phyloP scores from a whole-genome alignment of 2,329 filamentous ascomycete species.

The Dothiorella sarmentorum region DNA sequence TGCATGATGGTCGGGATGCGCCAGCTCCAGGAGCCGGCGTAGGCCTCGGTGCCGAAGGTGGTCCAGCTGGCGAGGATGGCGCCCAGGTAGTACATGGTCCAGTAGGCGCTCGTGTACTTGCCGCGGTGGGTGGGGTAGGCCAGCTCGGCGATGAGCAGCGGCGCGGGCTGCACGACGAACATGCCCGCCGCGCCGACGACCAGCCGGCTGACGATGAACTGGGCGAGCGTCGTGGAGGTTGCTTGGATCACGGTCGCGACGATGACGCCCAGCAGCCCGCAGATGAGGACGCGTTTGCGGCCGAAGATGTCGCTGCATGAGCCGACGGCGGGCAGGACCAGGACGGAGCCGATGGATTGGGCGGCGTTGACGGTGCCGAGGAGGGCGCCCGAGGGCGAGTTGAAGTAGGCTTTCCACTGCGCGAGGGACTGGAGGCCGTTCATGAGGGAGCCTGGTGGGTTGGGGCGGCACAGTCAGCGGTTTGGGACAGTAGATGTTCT shows the following conservation, averaged over 20 bases:
- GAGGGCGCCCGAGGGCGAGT: conserved; percentile 20
- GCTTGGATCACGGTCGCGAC: conserved; percentile 21
- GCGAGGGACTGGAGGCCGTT: conserved; percentile 22
- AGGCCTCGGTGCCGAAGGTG: conserved; percentile 44
- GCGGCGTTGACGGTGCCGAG: conserved; percentile 22
- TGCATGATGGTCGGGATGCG: conserved; percentile 54
- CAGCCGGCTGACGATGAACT: conserved; percentile 21
- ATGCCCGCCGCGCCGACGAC: conserved; percentile 22
- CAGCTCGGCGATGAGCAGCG: conserved; percentile 31
- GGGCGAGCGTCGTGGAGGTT: conserved; percentile 8
- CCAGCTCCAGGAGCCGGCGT: conserved; percentile 46
- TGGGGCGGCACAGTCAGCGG: no score
- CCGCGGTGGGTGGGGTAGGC: conserved; percentile 31
- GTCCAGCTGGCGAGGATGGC: conserved; percentile 47
- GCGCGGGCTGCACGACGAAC: conserved; percentile 26
- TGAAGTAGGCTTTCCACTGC: conserved; percentile 22
- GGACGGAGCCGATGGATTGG: conserved; percentile 19
- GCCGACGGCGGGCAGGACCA: conserved; percentile 17
- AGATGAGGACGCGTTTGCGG: conserved; percentile 11
- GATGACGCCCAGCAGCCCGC: conserved; percentile 17
- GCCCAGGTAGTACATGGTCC: conserved; percentile 28
- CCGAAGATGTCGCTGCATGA: conserved; percentile 19
- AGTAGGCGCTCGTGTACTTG: conserved; percentile 27
- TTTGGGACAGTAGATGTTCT: no score
- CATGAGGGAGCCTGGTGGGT: conserved; percentile 18